phyloP scores from a whole-genome alignment of 371 early-diverging fungal genomes.

The Apophysomyces ossiformis region DNA sequence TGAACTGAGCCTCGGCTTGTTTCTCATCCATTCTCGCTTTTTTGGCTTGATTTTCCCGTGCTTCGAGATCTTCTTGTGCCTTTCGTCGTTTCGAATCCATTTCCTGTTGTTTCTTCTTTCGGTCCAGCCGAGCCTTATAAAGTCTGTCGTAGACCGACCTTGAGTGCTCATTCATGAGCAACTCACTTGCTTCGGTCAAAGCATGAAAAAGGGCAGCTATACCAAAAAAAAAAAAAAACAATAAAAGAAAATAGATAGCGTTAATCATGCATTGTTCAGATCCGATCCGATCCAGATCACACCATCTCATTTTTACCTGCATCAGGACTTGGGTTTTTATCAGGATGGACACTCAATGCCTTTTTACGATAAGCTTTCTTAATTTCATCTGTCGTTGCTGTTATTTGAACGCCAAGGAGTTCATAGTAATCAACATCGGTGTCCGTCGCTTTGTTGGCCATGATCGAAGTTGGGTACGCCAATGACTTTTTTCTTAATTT shows the following conservation, averaged over 20 bases:
- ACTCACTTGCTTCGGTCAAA: conserved; percentile 42
- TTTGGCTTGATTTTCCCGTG: conserved; percentile 45
- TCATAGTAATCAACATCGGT: conserved; percentile 75
- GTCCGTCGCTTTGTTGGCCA: conserved; percentile 24
- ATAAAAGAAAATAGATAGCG: no score
- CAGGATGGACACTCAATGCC: conserved; percentile 50
- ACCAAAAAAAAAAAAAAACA: background rate
- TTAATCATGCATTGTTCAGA: background rate
- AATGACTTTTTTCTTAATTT: no score
- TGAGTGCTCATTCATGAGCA: conserved; percentile 36
- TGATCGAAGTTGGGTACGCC: conserved; percentile 15
- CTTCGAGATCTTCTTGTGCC: conserved; percentile 51
- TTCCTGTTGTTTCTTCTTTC: conserved; percentile 45
- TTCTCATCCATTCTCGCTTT: conserved; percentile 38
- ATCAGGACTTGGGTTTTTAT: conserved; percentile 60
- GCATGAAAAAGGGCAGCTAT: conserved; percentile 46
- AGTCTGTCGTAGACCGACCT: conserved; percentile 47
- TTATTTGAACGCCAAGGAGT: conserved; percentile 67
- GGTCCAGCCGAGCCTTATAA: conserved; percentile 44
- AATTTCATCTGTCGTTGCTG: conserved; percentile 63
- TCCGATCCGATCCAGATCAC: background rate
- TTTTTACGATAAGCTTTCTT: conserved; percentile 77
- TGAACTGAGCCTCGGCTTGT: conserved; percentile 47
- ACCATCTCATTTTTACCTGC: conserved; percentile 37
- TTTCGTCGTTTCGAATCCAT: conserved; percentile 53